A percentile compares a stretch with the other conserved stretches of the same genome.
Evolutionary conservation across 108 stramenopile species (phyloP).

Genomic region (Skeletonema marinoi): DNA sequence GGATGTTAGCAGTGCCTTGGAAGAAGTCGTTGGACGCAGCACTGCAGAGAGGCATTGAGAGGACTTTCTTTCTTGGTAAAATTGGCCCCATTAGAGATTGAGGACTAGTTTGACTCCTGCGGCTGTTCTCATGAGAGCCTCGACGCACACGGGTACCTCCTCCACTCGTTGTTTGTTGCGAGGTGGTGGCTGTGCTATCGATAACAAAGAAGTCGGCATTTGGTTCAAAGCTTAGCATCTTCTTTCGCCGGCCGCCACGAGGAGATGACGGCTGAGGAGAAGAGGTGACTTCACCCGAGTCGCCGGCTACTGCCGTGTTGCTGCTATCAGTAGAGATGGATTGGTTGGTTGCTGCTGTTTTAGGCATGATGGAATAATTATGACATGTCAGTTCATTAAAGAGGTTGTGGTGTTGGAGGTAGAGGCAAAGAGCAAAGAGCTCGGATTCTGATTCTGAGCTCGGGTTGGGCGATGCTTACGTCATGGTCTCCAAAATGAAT

Average conservation of each 20-base stretch:
- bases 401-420: background rate
- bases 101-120: background rate
- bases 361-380: background rate
- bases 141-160: constrained; percentile 9
- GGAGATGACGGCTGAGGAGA: background rate
- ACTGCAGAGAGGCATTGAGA: constrained; percentile 54
- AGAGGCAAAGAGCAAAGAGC: too few relatives aligned
- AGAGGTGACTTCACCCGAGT: background rate
- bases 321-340: background rate
- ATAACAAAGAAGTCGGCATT: constrained; percentile 35
- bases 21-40: constrained; percentile 9
- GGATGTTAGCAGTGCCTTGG: background rate
- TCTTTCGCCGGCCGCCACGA: constrained; percentile 2
- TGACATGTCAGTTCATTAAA: too few relatives aligned
- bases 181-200: constrained; percentile 9
- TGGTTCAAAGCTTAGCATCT: constrained; percentile 32
- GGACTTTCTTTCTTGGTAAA: constrained; percentile 56
- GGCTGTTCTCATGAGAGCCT: constrained; percentile 14
- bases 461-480: background rate
- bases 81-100: constrained; percentile 54
- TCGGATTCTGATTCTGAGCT: background rate
- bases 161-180: background rate
- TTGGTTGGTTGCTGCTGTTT: background rate
- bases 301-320: background rate
- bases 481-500: background rate